Evolutionary conservation across 495 filamentous ascomycete genomes (phyloP), one percentile per base, ranked within the genome.

Genomic region (Parathielavia appendiculata): DNA sequence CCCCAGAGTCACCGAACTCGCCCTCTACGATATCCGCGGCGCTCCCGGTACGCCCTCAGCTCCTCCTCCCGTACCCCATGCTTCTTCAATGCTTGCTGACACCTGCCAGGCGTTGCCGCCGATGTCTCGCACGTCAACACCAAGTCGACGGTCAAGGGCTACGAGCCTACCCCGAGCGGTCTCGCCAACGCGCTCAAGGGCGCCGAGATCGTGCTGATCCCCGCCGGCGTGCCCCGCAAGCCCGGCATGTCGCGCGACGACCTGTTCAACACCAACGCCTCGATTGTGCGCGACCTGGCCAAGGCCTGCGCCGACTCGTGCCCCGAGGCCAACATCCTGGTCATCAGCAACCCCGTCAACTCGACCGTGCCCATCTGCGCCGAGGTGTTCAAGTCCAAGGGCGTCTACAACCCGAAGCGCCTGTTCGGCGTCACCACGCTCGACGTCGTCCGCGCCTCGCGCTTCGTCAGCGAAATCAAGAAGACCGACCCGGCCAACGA

Each of bases 251-350:
- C 89, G 79, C 91, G 93, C 80, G 93, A 97, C 79, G 91, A 98
- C 71, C 88, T 98, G 55, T 98, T 98, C 89, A 98, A 98, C 82
- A 98, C 92, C 82, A 98, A 98, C 76, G 93, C 95, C 74, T 96
- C 91, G 63, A 98, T 98, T 70, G 93, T 98, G 73, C 93, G 93
- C 61, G 93, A 97, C 78, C 86, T 98, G 60, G 92, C 93, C 74
- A 97, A 98, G 85, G 91, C 91, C 65, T 85, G 84, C 69, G 93
- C 93, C 67, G 86, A 95, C 66, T 81, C 88, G 67, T 80, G 85
- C 73, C 95, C 93, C 58, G 82, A 98, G 48, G 95, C 93, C 76
- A 96, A 95, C 73, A 81, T 97, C 75, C 86, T 97, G 70, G 85
- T 98, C 80, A 98, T 98, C 78, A 83, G 91, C 75, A 98, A 98